phyloP scores from a whole-genome alignment of 2,329 filamentous ascomycete genomes.

The Claviceps sp. region DNA sequence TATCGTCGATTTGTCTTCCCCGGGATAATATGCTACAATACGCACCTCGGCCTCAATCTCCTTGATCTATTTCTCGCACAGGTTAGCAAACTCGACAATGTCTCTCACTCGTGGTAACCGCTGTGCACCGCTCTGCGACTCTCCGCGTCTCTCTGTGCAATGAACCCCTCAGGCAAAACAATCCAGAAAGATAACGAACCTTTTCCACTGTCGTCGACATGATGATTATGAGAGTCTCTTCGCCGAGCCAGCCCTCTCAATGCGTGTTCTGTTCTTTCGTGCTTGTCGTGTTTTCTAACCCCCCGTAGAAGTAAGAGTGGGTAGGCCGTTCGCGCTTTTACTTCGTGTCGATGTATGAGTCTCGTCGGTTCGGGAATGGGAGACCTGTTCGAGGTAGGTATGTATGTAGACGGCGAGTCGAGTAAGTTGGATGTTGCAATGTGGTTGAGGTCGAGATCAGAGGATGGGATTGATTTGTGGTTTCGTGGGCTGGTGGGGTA shows the following conservation, averaged over 20 bases:
- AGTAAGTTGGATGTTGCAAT: no score
- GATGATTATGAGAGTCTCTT: constrained; percentile 25
- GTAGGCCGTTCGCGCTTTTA: no score
- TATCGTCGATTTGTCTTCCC: background rate
- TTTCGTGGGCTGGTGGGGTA: constrained; percentile 25
- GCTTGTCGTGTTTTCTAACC: no score
- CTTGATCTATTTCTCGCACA: constrained; percentile 58
- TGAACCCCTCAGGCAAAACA: no score
- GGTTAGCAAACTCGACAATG: constrained; percentile 17
- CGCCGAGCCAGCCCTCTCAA: background rate
- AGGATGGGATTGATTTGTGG: constrained; percentile 10
- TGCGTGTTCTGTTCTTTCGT: background rate
- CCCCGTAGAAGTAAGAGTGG: no score
- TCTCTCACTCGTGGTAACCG: no score
- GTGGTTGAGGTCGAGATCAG: background rate
- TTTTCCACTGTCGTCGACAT: constrained; percentile 99
- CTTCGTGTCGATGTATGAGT: no score
- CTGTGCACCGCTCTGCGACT: no score
- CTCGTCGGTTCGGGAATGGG: no score
- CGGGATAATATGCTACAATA: constrained; percentile 7
- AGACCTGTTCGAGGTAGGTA: no score
- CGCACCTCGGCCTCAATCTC: constrained; percentile 88
- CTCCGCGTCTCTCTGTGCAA: background rate
- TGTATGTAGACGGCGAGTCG: no score
- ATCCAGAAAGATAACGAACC: constrained; percentile 33